Evolutionary conservation across 257 asterid genomes (phyloP).

Genomic region (Anisodus tanguticus): DNA sequence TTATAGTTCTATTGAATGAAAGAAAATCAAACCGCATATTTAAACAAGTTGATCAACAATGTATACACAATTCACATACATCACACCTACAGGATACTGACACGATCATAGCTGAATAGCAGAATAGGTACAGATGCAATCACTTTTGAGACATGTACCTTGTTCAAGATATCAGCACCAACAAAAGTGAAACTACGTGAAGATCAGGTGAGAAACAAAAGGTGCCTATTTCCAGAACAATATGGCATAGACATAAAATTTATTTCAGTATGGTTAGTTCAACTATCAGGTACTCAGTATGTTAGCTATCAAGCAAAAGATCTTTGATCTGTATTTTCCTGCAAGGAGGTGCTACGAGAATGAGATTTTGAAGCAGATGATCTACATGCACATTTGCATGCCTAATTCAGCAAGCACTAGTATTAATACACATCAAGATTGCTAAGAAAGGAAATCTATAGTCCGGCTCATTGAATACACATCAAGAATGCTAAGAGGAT

Average conservation of each 20-base stretch:
- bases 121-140: neutral
- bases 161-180: neutral
- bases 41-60: neutral
- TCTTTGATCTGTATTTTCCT: neutral
- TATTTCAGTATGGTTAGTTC: neutral
- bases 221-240: neutral
- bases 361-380: neutral
- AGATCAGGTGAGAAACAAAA: neutral
- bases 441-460: neutral
- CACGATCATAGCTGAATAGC: neutral
- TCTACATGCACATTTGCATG: conserved; percentile 8
- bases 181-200: neutral
- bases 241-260: neutral
- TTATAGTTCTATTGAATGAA: neutral
- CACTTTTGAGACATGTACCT: neutral
- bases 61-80: neutral
- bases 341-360: neutral
- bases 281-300: neutral
- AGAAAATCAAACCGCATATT: neutral
- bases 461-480: neutral
- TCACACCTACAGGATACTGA: neutral
- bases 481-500: neutral
- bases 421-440: neutral
- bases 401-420: neutral
- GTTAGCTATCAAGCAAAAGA: neutral